Conservation (phyloP, 2,329 filamentous ascomycete species). For the Neonectria magnoliae region DNA sequence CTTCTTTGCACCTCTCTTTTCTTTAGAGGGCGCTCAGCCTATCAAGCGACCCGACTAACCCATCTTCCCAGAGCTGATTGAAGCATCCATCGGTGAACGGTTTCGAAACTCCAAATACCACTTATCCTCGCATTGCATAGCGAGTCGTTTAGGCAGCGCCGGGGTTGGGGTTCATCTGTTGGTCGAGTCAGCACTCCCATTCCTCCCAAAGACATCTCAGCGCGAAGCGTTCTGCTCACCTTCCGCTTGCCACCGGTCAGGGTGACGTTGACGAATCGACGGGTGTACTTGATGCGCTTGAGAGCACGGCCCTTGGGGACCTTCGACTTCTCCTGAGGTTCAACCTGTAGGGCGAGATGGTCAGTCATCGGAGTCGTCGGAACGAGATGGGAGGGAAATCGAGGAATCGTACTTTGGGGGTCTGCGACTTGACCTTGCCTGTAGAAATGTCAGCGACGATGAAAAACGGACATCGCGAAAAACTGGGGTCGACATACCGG, state of each 20-base stretch:
- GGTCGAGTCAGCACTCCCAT: constrained; percentile 38
- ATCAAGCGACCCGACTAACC: constrained; percentile 49
- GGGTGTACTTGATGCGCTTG: constrained; percentile 96
- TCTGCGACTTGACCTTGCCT: constrained; percentile 98
- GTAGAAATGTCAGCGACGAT: constrained; percentile 67
- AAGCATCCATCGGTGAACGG: constrained; percentile 46
- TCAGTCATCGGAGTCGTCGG: constrained; percentile 46
- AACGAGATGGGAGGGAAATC: constrained; percentile 29
- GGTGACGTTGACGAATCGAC: constrained; percentile 98
- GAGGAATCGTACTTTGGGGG: constrained; percentile 77
- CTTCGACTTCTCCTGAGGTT: constrained; percentile 96
- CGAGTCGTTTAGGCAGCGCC: constrained; percentile 64
- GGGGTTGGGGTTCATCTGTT: constrained; percentile 88
- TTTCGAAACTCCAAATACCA: constrained; percentile 45
- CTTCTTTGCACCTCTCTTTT: constrained; percentile 49
- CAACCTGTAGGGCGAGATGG: constrained; percentile 66
- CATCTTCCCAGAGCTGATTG: constrained; percentile 48
- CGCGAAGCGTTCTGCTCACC: constrained; percentile 62
- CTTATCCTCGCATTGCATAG: constrained; percentile 36
- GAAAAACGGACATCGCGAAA: constrained; percentile 16
- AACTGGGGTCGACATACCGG: constrained; percentile 55
- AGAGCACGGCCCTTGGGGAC: constrained; percentile 95
- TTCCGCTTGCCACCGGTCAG: constrained; percentile 98
- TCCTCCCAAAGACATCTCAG: background rate
- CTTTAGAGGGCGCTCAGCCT: constrained; percentile 48